Base-by-base conservation (phyloP, 129 eudicot species). In the Silybum marianum region DNA sequence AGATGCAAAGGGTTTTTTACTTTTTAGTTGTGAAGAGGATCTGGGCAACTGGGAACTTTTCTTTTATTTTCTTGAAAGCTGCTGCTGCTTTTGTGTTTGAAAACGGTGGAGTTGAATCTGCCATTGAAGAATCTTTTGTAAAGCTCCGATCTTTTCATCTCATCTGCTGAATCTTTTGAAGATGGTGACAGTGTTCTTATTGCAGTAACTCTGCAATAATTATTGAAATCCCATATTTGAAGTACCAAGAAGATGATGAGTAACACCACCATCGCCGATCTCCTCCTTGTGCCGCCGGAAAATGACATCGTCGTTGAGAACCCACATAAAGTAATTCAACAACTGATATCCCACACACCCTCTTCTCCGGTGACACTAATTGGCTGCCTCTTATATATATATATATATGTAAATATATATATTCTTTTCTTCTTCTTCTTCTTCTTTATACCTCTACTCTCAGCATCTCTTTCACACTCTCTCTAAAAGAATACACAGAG, bases 41-140 rank as follows among this genome's bases (percentile, higher is more conserved):
- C 98, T 86, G 98, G 98, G 88, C 98, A 94, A 74, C 97, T 94
- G 73, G 98, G 95, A 38, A 94, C 87, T 72, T 70, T 90, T 88
- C 98, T 86, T 60, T 94, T 94, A 76, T 42, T 78, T 46, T 90
- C 95, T 83, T 75, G 76, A 65, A 84, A 72, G 14, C 80, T 32
- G 6, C 36, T 32, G 36, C 6, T 32, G 36, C 6, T 72, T 39
- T 80, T 70, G 12, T 69, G 85, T 9, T 30, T 65, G 26, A 40
- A 11, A 24, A 42, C 1, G 40, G 42, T 79, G 23, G 73, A 30
- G 85, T 78, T 81, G 74, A 85, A 72, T 82, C 86, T 84, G 77
- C 82, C 84, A 13, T 68, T 82, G 78, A 90, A 91, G 84, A 88
- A 89, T 74, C 85, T 84, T 32, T 75, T 85, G 77, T 85, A 88